Percentiles rank a stretch among this genome's conserved stretches.
phyloP scores from a whole-genome alignment of 345 rosid genomes.

The Laguncularia racemosa region DNA sequence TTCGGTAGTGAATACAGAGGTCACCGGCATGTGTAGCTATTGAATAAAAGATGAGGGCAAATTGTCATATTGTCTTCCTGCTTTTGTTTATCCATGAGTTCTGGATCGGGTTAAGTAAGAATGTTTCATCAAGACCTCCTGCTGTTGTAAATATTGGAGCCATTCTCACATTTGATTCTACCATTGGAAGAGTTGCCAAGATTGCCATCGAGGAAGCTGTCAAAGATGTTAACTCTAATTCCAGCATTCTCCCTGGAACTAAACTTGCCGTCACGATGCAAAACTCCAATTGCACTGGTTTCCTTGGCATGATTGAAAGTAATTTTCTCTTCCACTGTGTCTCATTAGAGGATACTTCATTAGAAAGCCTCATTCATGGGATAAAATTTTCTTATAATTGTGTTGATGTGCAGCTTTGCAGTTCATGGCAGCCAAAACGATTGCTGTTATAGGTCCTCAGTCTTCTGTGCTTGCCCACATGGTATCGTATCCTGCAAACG shows the following conservation, averaged over 20 bases:
- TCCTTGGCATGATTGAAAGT: conserved; percentile 89
- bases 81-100: conserved; percentile 24
- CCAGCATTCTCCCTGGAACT: conserved; percentile 55
- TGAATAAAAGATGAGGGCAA: conserved; percentile 21
- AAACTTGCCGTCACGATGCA: conserved; percentile 37
- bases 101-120: conserved; percentile 27
- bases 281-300: conserved; percentile 76
- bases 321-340: conserved; percentile 10
- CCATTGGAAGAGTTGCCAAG: conserved; percentile 77
- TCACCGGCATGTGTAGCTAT: conserved; percentile 8
- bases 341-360: not conserved
- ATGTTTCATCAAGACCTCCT: conserved; percentile 45
- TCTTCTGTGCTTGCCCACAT: conserved; percentile 76
- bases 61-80: conserved; percentile 25
- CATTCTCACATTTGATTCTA: conserved; percentile 51
- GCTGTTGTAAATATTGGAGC: conserved; percentile 64
- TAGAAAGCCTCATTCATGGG: no score
- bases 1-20: conserved; percentile 1
- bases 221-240: conserved; percentile 74
- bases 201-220: conserved; percentile 82
- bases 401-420: conserved; percentile 42
- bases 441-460: conserved; percentile 86
- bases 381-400: not conserved
- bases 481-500: conserved; percentile 62
- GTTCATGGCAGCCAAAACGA: conserved; percentile 72